Evolutionary conservation across 805 yeast species (phyloP).

Genomic region (Ogataea pignaliae): DNA sequence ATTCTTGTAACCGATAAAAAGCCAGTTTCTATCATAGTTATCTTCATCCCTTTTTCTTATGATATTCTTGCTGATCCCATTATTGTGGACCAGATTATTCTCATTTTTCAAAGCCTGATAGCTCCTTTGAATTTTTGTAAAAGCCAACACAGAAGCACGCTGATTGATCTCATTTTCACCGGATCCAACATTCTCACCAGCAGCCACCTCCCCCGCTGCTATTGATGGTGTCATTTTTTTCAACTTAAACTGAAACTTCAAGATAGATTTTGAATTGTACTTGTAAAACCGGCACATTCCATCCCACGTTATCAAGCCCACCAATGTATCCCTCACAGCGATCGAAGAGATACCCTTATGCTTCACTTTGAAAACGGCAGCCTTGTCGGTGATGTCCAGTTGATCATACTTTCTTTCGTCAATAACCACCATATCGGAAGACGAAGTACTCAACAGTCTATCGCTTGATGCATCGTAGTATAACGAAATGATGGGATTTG

Average conservation of each 20-base stretch:
- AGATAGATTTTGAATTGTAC: slow-evolving; percentile 9
- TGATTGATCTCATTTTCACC: slow-evolving; percentile 11
- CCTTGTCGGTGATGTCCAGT: slow-evolving; percentile 6
- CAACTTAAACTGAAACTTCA: slow-evolving; percentile 23
- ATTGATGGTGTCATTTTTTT: slow-evolving; percentile 25
- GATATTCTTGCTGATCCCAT: slow-evolving; percentile 31
- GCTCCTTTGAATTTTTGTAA: slow-evolving; percentile 19
- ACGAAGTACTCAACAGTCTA: slow-evolving; percentile 41
- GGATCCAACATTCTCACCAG: not conserved
- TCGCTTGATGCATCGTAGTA: slow-evolving; percentile 23
- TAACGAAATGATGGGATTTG: slow-evolving; percentile 52
- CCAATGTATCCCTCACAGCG: slow-evolving; percentile 17
- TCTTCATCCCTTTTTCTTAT: slow-evolving; percentile 26
- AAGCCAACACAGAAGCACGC: slow-evolving; percentile 17
- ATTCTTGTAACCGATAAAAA: slow-evolving; percentile 30
- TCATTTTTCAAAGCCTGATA: slow-evolving; percentile 8
- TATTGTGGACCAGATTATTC: slow-evolving; percentile 14
- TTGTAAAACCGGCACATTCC: slow-evolving; percentile 37
- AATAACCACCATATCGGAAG: slow-evolving; percentile 37
- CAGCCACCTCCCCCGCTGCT: slow-evolving; percentile 7
- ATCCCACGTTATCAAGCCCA: slow-evolving; percentile 49
- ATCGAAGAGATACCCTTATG: slow-evolving; percentile 37
- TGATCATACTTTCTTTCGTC: slow-evolving; percentile 15
- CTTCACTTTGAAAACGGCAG: slow-evolving; percentile 18
- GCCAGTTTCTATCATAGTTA: slow-evolving; percentile 21